These are phyloP conservation scores for Trypanosoma congolense DNA, from an alignment of 208 protist species.

Conservation along the genomic window DNA sequence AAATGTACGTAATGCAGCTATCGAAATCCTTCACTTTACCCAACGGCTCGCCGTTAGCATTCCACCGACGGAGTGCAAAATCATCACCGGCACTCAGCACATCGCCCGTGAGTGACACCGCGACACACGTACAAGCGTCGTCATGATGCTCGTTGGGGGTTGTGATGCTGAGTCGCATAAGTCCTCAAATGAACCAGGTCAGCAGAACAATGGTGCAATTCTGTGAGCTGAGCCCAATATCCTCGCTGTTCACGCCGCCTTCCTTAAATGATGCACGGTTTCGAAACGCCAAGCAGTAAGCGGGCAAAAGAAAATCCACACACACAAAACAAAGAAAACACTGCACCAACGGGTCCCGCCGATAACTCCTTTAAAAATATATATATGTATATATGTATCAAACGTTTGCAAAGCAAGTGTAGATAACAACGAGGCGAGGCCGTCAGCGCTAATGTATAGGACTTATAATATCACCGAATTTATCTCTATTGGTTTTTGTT, in stretches of 20 bases:
- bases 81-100: conserved; percentile 90
- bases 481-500: too few relatives aligned
- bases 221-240: not conserved
- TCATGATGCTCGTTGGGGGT: conserved; percentile 71
- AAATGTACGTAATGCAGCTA: conserved; percentile 87
- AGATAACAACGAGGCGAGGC: too few relatives aligned
- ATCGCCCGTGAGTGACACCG: conserved; percentile 81
- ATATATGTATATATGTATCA: too few relatives aligned
- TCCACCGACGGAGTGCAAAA: conserved; percentile 88
- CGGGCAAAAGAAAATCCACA: too few relatives aligned
- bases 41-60: conserved; percentile 85
- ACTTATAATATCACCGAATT: too few relatives aligned
- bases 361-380: too few relatives aligned
- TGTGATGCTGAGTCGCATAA: conserved; percentile 80
- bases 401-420: too few relatives aligned
- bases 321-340: too few relatives aligned
- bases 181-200: conserved; percentile 4
- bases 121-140: conserved; percentile 86
- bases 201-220: not conserved
- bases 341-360: too few relatives aligned
- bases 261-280: too few relatives aligned
- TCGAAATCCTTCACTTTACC: conserved; percentile 83
- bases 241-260: not conserved
- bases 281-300: too few relatives aligned
- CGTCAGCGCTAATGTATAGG: too few relatives aligned